A percentile compares a stretch with the other conserved stretches of the same genome.
Conservation (phyloP, 75 land plant genomes). For the Pseudotsuga menziesii region DNA sequence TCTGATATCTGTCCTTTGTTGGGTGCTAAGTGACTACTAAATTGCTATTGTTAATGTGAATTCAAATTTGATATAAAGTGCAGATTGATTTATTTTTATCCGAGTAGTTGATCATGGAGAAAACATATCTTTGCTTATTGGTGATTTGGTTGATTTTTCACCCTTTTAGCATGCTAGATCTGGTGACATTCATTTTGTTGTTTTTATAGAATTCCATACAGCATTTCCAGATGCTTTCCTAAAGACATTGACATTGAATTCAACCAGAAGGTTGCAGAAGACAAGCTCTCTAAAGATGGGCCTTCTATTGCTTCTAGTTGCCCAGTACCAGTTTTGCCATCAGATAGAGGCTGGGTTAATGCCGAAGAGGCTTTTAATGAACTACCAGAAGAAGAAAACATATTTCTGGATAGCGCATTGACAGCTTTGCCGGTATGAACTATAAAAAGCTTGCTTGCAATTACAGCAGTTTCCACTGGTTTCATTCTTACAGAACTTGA, state of each 20-base stretch:
- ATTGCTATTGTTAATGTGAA: no score
- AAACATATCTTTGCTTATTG: no score
- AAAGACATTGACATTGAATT: conserved; percentile 33
- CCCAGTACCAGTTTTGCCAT: conserved; percentile 36
- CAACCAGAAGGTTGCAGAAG: conserved; percentile 15
- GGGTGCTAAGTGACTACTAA: no score
- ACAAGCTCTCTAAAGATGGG: conserved; percentile 23
- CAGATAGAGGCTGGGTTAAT: conserved; percentile 18
- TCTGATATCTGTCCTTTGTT: no score
- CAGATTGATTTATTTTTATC: no score
- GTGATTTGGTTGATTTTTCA: no score
- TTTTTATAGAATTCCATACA: conserved; percentile 4
- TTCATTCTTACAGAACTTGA: background rate
- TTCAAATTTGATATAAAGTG: no score
- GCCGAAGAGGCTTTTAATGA: conserved; percentile 27
- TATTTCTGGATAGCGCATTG: conserved; percentile 28
- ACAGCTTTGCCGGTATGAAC: conserved; percentile 45
- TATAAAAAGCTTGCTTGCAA: background rate
- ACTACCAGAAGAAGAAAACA: conserved; percentile 16
- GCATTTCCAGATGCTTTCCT: conserved; percentile 26
- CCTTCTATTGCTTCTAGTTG: conserved; percentile 22
- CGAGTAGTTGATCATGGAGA: no score
- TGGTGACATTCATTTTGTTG: background rate
- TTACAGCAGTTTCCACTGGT: background rate
- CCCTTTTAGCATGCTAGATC: no score